phyloP scores from a whole-genome alignment of 805 yeast genomes.

The Lachancea sp. region DNA sequence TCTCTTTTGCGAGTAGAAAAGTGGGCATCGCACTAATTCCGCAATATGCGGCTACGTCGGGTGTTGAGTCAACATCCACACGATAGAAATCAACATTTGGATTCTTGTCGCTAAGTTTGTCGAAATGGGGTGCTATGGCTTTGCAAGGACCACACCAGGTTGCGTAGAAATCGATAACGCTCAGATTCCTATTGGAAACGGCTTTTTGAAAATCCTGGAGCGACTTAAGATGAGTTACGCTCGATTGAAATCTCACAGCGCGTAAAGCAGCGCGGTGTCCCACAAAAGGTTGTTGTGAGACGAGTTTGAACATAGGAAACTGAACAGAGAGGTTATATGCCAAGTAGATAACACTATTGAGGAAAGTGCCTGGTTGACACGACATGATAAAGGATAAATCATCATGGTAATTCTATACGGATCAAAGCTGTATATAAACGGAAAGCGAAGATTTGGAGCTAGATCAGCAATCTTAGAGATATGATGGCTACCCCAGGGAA shows the following conservation, averaged over 20 bases:
- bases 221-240: conserved; percentile 33
- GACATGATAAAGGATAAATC: too few species aligned
- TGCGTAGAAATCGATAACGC: conserved; percentile 62
- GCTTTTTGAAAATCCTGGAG: conserved; percentile 34
- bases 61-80: conserved; percentile 62
- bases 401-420: too few species aligned
- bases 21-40: conserved; percentile 76
- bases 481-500: too few species aligned
- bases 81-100: conserved; percentile 51
- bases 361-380: too few species aligned
- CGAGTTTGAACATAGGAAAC: conserved; percentile 6
- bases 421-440: too few species aligned
- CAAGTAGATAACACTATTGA: too few species aligned
- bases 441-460: too few species aligned
- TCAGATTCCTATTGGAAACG: conserved; percentile 35
- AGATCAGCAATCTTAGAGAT: too few species aligned
- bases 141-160: conserved; percentile 79
- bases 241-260: conserved; percentile 9
- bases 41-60: conserved; percentile 54
- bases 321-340: too few species aligned
- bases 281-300: not conserved
- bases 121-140: conserved; percentile 56
- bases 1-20: conserved; percentile 54
- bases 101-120: conserved; percentile 35
- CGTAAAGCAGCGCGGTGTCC: not conserved